These are phyloP conservation scores for Leccinum sublutescens DNA, from an alignment of 768 basidiomycete genomes.

Conservation along the genomic window DNA sequence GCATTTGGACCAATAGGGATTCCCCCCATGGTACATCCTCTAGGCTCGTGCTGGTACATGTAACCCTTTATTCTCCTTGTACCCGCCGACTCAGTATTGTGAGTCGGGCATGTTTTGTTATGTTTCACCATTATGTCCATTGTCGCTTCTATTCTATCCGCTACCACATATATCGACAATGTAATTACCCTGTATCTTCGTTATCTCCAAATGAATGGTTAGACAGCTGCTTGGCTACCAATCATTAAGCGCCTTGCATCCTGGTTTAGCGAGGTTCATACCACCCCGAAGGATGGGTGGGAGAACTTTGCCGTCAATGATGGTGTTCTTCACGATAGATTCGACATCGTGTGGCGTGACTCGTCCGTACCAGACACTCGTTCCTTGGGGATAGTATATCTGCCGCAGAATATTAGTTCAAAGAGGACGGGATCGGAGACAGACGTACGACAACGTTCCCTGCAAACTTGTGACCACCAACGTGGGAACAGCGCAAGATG, in stretches of 20 bases:
- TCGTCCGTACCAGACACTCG: slow-evolving; percentile 91
- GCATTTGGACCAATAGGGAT: slow-evolving; percentile 23
- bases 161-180: slow-evolving; percentile 27
- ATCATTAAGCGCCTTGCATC: slow-evolving; percentile 63
- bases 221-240: slow-evolving; percentile 48
- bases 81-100: slow-evolving; percentile 8
- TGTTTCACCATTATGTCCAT: slow-evolving; percentile 6
- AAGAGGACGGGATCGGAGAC: background rate
- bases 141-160: slow-evolving; percentile 22
- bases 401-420: slow-evolving; percentile 26
- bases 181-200: slow-evolving; percentile 20
- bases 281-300: slow-evolving; percentile 86
- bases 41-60: slow-evolving; percentile 2
- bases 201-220: background rate
- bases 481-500: slow-evolving; percentile 83
- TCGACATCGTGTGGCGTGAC: slow-evolving; percentile 89
- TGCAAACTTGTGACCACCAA: slow-evolving; percentile 91
- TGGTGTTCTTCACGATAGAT: slow-evolving; percentile 82
- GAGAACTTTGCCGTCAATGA: slow-evolving; percentile 80
- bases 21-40: slow-evolving; percentile 6
- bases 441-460: slow-evolving; percentile 84
- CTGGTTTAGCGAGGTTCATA: slow-evolving; percentile 71
- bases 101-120: background rate
- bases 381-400: slow-evolving; percentile 86
- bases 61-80: slow-evolving; percentile 5